Evolutionary conservation across 2,329 filamentous ascomycete genomes (phyloP).

Genomic region (Penicillium glabrum): DNA sequence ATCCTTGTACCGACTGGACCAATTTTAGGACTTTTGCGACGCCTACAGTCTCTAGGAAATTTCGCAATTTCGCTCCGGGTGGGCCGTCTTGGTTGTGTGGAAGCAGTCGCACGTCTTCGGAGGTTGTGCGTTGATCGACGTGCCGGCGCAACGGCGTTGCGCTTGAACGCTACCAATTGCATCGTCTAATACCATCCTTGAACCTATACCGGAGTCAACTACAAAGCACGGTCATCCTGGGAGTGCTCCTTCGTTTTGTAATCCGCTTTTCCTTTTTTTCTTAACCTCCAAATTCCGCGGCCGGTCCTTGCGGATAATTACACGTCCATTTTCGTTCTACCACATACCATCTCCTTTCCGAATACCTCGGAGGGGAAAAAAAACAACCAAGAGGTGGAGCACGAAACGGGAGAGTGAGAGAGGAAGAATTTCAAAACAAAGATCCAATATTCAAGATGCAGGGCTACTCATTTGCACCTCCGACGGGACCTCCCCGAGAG

Average conservation of each 20-base stretch:
- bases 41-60: neutral
- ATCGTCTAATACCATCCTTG: neutral
- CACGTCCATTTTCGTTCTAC: neutral
- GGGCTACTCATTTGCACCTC: conserved; percentile 73
- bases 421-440: neutral
- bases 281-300: conserved; percentile 7
- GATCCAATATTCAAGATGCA: conserved; percentile 49
- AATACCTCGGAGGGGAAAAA: neutral
- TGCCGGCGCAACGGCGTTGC: neutral
- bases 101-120: neutral
- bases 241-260: neutral
- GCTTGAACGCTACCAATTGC: neutral
- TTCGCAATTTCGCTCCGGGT: neutral
- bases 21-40: neutral
- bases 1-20: conserved; percentile 28
- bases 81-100: neutral
- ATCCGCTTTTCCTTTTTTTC: neutral
- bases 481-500: conserved; percentile 64
- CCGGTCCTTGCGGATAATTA: conserved; percentile 18
- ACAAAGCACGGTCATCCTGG: neutral
- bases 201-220: neutral
- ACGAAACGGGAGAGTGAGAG: neutral
- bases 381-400: neutral
- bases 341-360: neutral
- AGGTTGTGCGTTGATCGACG: neutral